Conservation (phyloP, 2,329 filamentous ascomycete genomes). For the Escovopsis weberi region DNA sequence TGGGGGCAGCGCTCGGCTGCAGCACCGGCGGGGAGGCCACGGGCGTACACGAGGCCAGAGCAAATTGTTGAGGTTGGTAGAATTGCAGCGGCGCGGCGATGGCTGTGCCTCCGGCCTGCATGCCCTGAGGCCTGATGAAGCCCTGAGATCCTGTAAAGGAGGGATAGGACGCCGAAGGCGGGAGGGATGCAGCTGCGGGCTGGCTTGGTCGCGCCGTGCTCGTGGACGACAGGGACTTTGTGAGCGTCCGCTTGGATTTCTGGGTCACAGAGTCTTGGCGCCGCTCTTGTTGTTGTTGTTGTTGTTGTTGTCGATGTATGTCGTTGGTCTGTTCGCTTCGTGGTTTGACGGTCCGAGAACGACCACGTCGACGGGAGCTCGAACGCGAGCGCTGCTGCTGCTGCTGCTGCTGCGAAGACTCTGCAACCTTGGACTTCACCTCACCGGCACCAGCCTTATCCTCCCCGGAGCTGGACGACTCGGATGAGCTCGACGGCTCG, state of each 20-base stretch:
- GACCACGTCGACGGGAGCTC: no score
- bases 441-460: no score
- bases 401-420: no score
- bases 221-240: not conserved
- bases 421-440: not conserved
- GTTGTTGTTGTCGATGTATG: no score
- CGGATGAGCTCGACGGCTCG: no score
- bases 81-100: not conserved
- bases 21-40: not conserved
- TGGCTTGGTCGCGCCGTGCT: not conserved
- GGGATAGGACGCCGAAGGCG: slow-evolving; percentile 5
- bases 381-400: no score
- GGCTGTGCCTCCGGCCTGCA: not conserved
- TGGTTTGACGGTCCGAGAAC: no score
- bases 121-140: not conserved
- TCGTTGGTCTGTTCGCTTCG: no score
- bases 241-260: not conserved
- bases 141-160: not conserved
- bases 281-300: no score
- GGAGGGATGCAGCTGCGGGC: slow-evolving; percentile 1
- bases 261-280: not conserved
- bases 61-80: slow-evolving; percentile 3
- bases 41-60: slow-evolving; percentile 1
- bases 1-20: not conserved
- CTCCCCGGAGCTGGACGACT: no score